Evolutionary conservation across 306 rosid species (phyloP), one percentile per base, ranked within the genome.

Genomic region (Castanopsis chinensis): DNA sequence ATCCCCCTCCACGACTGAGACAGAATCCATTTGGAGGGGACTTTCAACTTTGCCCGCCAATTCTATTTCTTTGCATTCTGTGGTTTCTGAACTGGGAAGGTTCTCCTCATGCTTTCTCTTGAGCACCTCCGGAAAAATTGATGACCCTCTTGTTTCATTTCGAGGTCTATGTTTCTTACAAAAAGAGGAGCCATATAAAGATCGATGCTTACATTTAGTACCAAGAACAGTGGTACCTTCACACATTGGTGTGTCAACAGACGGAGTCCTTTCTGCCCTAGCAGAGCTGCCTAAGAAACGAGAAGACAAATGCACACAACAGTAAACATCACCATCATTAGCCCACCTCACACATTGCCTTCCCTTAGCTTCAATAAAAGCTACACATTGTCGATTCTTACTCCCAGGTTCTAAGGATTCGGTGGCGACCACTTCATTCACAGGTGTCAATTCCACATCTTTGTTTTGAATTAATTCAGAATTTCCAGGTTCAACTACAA

Each of bases 301-400:
- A 51, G 98, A 90, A 6, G 98, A 91, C 84, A 96, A 81, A 87
- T 96, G 99, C 56, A 93, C 98, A 79, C 99, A 96, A 77, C 99
- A 96, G 81, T 93, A 96, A 71, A 96, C 98, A 86, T 96, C 99
- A 76, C 98, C 98, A 67, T 96, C 99, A 78, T 93, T 96, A 54
- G 99, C 99, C 99, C 98, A 96, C 85, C 99, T 90, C 80, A 96
- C 99, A 80, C 99, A 96, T 79, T 91, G 99, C 85, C 99, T 90
- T 79, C 99, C 98, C 87, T 96, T 96, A 55, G 98, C 77, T 87
- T 96, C 99, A 82, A 93, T 96, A 77, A 77, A 93, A 76, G 99
- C 98, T 75, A 80, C 86, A 67, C 99, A 96, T 57, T 91, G 99
- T 53, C 91, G 91, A 84, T 82, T 96, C 89, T 88, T 95, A 75